phyloP scores from a whole-genome alignment of 495 filamentous ascomycete species.

The Penicillium macrosclerotiorum region DNA sequence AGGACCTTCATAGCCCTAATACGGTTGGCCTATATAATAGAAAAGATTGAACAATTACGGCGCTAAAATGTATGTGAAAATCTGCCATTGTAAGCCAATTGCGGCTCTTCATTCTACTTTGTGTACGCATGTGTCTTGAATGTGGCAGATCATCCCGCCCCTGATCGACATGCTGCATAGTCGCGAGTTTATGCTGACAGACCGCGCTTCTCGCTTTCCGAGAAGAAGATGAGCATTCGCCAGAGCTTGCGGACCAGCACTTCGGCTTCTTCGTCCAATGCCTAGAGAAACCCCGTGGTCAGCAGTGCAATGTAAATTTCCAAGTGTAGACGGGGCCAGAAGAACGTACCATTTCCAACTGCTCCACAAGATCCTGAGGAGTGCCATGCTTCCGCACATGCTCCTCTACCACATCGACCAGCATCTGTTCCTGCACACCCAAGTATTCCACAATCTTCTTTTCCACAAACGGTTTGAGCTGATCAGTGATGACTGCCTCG shows the following conservation, averaged over 20 bases:
- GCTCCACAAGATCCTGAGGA: constrained; percentile 78
- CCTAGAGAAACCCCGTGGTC: constrained; percentile 48
- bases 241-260: constrained; percentile 93
- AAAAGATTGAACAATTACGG: neutral
- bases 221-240: constrained; percentile 98
- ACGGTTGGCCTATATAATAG: too few relatives aligned
- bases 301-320: constrained; percentile 26
- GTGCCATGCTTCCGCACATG: constrained; percentile 74
- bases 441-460: constrained; percentile 97
- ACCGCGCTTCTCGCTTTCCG: constrained; percentile 90
- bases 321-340: constrained; percentile 5
- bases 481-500: constrained; percentile 75
- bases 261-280: constrained; percentile 92
- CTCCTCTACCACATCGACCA: constrained; percentile 89
- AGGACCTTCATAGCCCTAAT: constrained; percentile 3
- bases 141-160: neutral
- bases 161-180: neutral
- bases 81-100: neutral
- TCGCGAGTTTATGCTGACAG: constrained; percentile 56
- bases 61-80: neutral
- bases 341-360: constrained; percentile 72
- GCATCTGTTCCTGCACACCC: constrained; percentile 92
- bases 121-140: neutral
- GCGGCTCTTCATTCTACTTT: neutral
- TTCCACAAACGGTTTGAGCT: constrained; percentile 92